Base-by-base conservation (phyloP, 108 stramenopile species). In the Skeletonema marinoi region DNA sequence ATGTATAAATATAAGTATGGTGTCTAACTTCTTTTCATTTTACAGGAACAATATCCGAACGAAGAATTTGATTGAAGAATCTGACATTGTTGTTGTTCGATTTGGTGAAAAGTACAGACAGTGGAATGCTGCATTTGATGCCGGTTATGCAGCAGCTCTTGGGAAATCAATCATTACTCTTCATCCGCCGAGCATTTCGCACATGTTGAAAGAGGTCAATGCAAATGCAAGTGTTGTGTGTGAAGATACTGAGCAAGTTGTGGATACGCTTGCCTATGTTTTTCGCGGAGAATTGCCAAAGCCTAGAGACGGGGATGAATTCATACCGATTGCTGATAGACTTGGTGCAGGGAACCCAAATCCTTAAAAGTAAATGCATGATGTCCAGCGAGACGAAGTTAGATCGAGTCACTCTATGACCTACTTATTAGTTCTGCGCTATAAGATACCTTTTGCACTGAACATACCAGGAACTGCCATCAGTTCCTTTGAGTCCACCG, bases 151-250 rank as follows among this genome's bases (percentile, higher is more conserved):
- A 5, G 71, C 86, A 6, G 95, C 95, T 25, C 41, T 88, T 71
- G 87, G 85, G 11, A 96, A 92, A 64, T 78, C 88, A 1, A 81
- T 96, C 39, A 91, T 96, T 21, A 93, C 92, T 2, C 61, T 96
- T 65, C 95, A 96, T 81, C 92, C 93, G 9, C 89, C 93, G 7
- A 74, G 61, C 32, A 71, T 96, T 9, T 87, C 86, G 14, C 95
- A 96, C 80, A 96, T 96, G 95, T 82, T 96, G 46, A 96, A 96
- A 84, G 95, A 96, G 74, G 92, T 93, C 59, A 93, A 93, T 80
- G 88, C 88, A 5, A 75, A 78, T 66, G 90, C 95, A 35, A 87
- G 70, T 68, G 84, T 80, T 5, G 95, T 93, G 58, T 92, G 91
- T 60, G 86, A 93, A 70, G 89, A 90, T 35, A 83, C 91, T 2